phyloP scores from a whole-genome alignment of 345 rosid species.

The Camelina neglecta region DNA sequence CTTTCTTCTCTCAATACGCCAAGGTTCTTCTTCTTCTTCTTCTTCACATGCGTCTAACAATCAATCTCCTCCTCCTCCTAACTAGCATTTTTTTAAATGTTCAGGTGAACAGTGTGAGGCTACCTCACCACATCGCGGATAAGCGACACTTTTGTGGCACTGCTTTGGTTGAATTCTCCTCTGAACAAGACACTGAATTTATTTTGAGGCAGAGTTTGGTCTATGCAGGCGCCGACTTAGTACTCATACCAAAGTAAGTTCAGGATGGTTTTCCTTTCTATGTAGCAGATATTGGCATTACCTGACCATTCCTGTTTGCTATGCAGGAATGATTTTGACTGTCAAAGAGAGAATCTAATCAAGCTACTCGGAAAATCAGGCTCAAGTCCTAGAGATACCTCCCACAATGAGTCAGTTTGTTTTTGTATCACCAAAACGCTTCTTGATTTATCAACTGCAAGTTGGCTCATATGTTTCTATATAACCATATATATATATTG shows the following conservation, averaged over 20 bases:
- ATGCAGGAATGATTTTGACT: slow-evolving; percentile 58
- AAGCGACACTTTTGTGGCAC: slow-evolving; percentile 57
- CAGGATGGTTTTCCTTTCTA: background rate
- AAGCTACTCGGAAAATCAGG: slow-evolving; percentile 35
- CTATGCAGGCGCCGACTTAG: slow-evolving; percentile 55
- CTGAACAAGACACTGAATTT: slow-evolving; percentile 50
- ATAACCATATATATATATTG: background rate
- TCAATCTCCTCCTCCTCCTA: too few relatives aligned
- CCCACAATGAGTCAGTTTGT: slow-evolving; percentile 24
- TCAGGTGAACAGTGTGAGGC: slow-evolving; percentile 62
- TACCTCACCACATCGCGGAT: slow-evolving; percentile 58
- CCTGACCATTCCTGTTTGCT: slow-evolving; percentile 24
- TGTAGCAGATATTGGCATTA: background rate
- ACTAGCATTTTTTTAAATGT: background rate
- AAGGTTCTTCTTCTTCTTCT: slow-evolving; percentile 47
- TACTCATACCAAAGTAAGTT: slow-evolving; percentile 55
- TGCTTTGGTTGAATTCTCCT: slow-evolving; percentile 63
- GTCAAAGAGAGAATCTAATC: slow-evolving; percentile 46
- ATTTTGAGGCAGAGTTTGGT: slow-evolving; percentile 48
- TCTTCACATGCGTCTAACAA: background rate
- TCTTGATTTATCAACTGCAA: slow-evolving; percentile 10
- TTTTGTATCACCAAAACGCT: background rate
- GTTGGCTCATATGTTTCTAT: slow-evolving; percentile 2
- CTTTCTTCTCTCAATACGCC: slow-evolving; percentile 52
- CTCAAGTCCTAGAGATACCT: background rate